Percentiles rank a stretch among this genome's conserved stretches.
Evolutionary conservation across 345 rosid species (phyloP).

Genomic region (Populus tremula): DNA sequence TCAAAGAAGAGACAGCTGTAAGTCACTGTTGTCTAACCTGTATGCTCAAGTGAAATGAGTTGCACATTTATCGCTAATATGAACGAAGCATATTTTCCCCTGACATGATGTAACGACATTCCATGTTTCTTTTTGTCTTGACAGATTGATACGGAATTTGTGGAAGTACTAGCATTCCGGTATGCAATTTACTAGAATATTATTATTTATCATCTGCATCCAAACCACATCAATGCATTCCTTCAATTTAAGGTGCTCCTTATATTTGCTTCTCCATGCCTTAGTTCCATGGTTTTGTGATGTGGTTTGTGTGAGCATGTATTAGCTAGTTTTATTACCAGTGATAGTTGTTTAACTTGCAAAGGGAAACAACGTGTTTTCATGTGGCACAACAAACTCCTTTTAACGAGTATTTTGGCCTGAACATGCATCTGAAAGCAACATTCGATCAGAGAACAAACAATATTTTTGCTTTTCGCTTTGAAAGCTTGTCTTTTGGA

Average conservation of each 20-base stretch:
- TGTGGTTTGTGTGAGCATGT: neutral
- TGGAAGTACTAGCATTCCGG: conserved; percentile 83
- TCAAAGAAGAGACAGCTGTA: conserved; percentile 91
- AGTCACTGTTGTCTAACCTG: conserved; percentile 24
- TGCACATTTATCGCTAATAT: neutral
- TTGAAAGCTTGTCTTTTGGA: neutral
- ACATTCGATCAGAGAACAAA: neutral
- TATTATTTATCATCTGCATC: neutral
- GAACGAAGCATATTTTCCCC: neutral
- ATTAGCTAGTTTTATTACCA: neutral
- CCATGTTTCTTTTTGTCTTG: conserved; percentile 6
- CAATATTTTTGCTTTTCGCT: neutral
- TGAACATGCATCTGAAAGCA: neutral
- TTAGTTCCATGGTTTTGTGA: neutral
- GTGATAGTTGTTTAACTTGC: neutral
- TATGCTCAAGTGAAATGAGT: neutral
- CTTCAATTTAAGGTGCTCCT: neutral
- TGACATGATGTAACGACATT: neutral
- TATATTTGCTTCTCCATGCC: neutral
- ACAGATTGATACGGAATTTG: conserved; percentile 79
- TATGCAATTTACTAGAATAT: conserved; percentile 22
- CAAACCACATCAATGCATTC: neutral
- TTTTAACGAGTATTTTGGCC: neutral
- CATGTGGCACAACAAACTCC: neutral
- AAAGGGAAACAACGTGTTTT: neutral